These are phyloP conservation scores for Calycina herbarum DNA, from an alignment of 2,329 filamentous ascomycete genomes.

Conservation along the genomic window DNA sequence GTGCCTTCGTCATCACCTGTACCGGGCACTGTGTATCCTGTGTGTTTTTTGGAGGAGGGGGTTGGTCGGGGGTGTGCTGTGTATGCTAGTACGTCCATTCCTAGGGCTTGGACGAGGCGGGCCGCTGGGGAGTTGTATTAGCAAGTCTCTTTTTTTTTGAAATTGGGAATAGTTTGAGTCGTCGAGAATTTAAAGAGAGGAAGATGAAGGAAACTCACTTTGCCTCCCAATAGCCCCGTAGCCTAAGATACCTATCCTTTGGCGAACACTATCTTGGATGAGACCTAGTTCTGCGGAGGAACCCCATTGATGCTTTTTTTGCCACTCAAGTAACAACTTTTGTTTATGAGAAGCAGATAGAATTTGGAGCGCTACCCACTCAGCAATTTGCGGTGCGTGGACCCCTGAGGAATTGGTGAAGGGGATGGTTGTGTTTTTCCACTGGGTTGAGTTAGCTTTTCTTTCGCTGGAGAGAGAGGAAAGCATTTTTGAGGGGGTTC, in stretches of 20 bases:
- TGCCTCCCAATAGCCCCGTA: slow-evolving; percentile 44
- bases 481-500: not conserved
- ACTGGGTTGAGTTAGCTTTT: too few relatives aligned
- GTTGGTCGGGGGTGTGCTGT: slow-evolving; percentile 61
- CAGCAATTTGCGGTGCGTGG: slow-evolving; percentile 58
- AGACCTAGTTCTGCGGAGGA: slow-evolving; percentile 34
- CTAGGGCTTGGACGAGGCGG: slow-evolving; percentile 54
- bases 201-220: slow-evolving; percentile 36
- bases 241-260: slow-evolving; percentile 52
- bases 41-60: slow-evolving; percentile 55
- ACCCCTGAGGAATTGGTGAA: slow-evolving; percentile 40
- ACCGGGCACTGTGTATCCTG: slow-evolving; percentile 62
- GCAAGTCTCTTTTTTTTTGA: too few relatives aligned
- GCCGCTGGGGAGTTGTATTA: slow-evolving; percentile 34
- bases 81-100: slow-evolving; percentile 65
- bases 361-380: slow-evolving; percentile 66
- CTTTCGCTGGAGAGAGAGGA: too few relatives aligned
- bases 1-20: slow-evolving; percentile 47
- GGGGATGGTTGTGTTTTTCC: slow-evolving; percentile 38
- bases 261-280: slow-evolving; percentile 56
- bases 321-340: slow-evolving; percentile 53
- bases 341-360: slow-evolving; percentile 58
- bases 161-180: too few relatives aligned
- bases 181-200: too few relatives aligned
- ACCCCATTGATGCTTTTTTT: slow-evolving; percentile 57